A percentile compares a stretch with the other conserved stretches of the same genome.
phyloP scores from a whole-genome alignment of 2,329 filamentous ascomycete genomes.

The Lasiodiplodia citricola region DNA sequence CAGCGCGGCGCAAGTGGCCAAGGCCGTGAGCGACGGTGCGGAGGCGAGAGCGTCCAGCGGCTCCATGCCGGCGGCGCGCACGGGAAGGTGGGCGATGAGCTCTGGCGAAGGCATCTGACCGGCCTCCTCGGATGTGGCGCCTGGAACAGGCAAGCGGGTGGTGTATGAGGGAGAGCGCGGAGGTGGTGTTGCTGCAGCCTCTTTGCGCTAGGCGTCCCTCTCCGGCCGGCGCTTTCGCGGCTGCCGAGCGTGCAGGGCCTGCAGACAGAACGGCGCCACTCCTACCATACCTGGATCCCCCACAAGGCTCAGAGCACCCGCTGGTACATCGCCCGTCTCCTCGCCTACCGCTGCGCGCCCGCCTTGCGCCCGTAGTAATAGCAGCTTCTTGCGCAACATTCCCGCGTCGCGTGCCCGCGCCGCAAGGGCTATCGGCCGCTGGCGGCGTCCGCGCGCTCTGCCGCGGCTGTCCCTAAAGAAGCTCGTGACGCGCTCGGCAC shows the following conservation, averaged over 20 bases:
- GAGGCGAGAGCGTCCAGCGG: slow-evolving; percentile 25
- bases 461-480: slow-evolving; percentile 10
- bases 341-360: neutral
- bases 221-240: slow-evolving; percentile 15
- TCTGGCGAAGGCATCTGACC: slow-evolving; percentile 27
- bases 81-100: slow-evolving; percentile 24
- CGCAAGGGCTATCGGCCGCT: neutral
- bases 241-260: neutral
- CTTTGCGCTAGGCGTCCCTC: slow-evolving; percentile 3
- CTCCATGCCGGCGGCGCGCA: slow-evolving; percentile 26
- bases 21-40: slow-evolving; percentile 26
- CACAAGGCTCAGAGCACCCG: slow-evolving; percentile 4
- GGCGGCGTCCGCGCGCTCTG: slow-evolving; percentile 2
- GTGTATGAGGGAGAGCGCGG: neutral
- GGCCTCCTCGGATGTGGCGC: slow-evolving; percentile 1
- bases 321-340: neutral
- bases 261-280: neutral
- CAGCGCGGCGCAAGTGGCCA: slow-evolving; percentile 24
- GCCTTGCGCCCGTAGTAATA: neutral
- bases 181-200: slow-evolving; percentile 14
- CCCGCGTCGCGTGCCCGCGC: neutral
- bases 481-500: slow-evolving; percentile 27
- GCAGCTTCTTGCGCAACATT: neutral
- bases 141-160: neutral
- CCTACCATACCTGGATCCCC: slow-evolving; percentile 1